phyloP scores from a whole-genome alignment of 192 early-diverging fungal genomes.

The Lunasporangiospora selenospora region DNA sequence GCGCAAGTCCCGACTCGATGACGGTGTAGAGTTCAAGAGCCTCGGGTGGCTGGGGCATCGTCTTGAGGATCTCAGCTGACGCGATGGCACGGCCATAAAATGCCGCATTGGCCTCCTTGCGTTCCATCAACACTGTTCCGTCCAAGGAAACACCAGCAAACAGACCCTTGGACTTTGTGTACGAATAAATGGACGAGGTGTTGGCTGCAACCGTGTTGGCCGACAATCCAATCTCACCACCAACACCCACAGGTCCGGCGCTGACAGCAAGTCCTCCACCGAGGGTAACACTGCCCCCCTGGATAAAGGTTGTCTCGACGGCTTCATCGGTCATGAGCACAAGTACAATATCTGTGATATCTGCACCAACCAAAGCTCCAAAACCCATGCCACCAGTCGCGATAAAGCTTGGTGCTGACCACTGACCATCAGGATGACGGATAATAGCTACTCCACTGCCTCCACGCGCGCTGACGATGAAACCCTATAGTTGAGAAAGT shows the following conservation, averaged over 20 bases:
- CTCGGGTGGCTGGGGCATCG: constrained; percentile 71
- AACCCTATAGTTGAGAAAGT: constrained; percentile 56
- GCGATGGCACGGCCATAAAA: constrained; percentile 78
- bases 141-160: constrained; percentile 89
- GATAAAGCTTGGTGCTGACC: constrained; percentile 92
- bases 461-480: constrained; percentile 84
- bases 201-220: constrained; percentile 52
- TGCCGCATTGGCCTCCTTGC: constrained; percentile 81
- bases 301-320: constrained; percentile 86
- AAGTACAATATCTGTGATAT: constrained; percentile 94
- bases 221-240: constrained; percentile 51
- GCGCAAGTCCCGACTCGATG: constrained; percentile 60
- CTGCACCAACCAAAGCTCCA: constrained; percentile 87
- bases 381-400: constrained; percentile 85
- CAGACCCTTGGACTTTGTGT: constrained; percentile 88
- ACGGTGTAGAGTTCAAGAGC: constrained; percentile 81
- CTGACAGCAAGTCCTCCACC: constrained; percentile 81
- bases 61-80: constrained; percentile 82
- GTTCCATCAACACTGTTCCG: constrained; percentile 83
- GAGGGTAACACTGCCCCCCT: constrained; percentile 87
- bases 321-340: constrained; percentile 87
- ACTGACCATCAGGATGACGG: constrained; percentile 59
- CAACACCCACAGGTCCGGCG: constrained; percentile 59
- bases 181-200: constrained; percentile 83
- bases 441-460: constrained; percentile 89